phyloP scores from a whole-genome alignment of 768 basidiomycete species.

The Kwoniella dejecticola region DNA sequence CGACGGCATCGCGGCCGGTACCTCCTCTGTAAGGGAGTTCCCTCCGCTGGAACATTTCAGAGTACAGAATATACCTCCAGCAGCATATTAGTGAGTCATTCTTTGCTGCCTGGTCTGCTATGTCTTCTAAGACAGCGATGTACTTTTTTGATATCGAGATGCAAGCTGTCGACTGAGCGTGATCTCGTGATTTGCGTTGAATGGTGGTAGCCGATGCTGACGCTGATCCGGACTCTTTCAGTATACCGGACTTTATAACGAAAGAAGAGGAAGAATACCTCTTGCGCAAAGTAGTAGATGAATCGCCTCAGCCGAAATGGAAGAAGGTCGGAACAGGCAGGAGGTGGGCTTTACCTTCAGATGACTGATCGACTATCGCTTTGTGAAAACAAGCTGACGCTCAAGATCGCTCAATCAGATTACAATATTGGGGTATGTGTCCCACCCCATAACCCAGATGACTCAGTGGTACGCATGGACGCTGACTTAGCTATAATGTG shows the following conservation, averaged over 20 bases:
- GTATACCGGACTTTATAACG: conserved; percentile 73
- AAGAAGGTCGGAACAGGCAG: conserved; percentile 72
- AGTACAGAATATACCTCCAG: conserved; percentile 37
- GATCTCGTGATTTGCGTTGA: no score
- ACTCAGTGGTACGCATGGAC: neutral
- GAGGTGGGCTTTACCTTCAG: conserved; percentile 56
- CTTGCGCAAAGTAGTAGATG: conserved; percentile 78
- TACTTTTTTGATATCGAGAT: no score
- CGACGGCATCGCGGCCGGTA: neutral
- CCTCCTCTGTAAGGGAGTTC: neutral
- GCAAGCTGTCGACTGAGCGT: no score
- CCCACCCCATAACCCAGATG: conserved; percentile 61
- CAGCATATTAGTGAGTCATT: conserved; percentile 38
- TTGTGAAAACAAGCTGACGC: neutral
- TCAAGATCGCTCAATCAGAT: conserved; percentile 21
- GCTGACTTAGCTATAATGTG: neutral
- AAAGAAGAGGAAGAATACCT: conserved; percentile 75
- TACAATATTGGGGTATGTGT: conserved; percentile 56
- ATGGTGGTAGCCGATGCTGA: neutral
- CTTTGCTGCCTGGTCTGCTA: neutral
- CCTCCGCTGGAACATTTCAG: conserved; percentile 34
- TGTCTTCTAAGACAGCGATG: neutral
- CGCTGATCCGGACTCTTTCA: conserved; percentile 45
- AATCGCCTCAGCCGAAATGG: conserved; percentile 80
- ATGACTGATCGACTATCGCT: neutral